Conservation (phyloP, 768 basidiomycete species). For the Chalciporus chontae region DNA sequence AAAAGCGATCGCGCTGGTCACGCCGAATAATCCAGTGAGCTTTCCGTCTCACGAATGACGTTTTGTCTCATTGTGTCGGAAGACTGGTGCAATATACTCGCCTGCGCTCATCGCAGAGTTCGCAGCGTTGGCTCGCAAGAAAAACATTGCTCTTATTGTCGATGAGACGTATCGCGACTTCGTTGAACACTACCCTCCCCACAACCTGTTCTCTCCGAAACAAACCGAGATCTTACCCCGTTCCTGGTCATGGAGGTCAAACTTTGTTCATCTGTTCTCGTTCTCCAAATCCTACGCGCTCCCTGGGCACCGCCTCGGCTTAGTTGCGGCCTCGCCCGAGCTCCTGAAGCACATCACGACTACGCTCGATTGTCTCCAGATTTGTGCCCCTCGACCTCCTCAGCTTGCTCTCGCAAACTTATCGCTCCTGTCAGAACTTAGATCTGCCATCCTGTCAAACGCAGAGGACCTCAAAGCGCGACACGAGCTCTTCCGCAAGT, state of each 20-base stretch:
- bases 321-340: slow-evolving; percentile 56
- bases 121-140: slow-evolving; percentile 49
- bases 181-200: slow-evolving; percentile 49
- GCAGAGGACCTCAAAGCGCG: slow-evolving; percentile 49
- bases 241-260: slow-evolving; percentile 51
- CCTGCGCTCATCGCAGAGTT: slow-evolving; percentile 56
- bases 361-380: slow-evolving; percentile 78
- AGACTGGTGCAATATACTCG: slow-evolving; percentile 72
- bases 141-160: slow-evolving; percentile 64
- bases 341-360: slow-evolving; percentile 48
- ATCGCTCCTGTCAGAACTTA: slow-evolving; percentile 47
- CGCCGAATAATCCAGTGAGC: slow-evolving; percentile 73
- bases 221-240: not conserved
- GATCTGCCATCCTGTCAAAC: slow-evolving; percentile 49
- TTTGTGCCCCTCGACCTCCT: slow-evolving; percentile 71
- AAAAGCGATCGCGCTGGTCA: slow-evolving; percentile 68
- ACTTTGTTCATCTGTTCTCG: slow-evolving; percentile 68
- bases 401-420: slow-evolving; percentile 61
- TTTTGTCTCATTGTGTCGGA: not conserved
- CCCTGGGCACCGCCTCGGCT: slow-evolving; percentile 81
- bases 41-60: not conserved
- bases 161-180: slow-evolving; percentile 92
- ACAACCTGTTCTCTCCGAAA: slow-evolving; percentile 46
- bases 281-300: slow-evolving; percentile 79
- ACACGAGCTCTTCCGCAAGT: slow-evolving; percentile 51